These are phyloP conservation scores for Penicillium crystallinum DNA, from an alignment of 495 filamentous ascomycete species.

Conservation along the genomic window DNA sequence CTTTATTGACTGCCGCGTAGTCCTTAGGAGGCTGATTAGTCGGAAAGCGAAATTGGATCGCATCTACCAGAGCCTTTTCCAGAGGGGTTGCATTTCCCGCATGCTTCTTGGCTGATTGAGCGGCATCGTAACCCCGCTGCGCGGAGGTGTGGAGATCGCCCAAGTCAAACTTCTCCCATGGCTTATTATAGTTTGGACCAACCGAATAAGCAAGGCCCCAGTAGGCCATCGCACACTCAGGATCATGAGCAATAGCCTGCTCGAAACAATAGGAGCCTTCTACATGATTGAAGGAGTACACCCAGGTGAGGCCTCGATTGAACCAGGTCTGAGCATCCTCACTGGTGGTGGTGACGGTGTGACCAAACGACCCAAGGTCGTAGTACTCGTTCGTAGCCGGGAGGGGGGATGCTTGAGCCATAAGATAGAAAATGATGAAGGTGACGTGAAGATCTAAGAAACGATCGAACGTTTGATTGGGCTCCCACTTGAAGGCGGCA, in stretches of 20 bases:
- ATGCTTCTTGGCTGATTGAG: constrained; percentile 30
- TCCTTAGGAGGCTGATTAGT: constrained; percentile 26
- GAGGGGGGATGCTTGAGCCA: neutral
- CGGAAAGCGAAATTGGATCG: constrained; percentile 50
- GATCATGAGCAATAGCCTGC: constrained; percentile 48
- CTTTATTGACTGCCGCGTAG: constrained; percentile 41
- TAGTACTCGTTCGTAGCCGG: constrained; percentile 40
- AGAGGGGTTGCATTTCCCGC: constrained; percentile 22
- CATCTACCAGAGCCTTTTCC: constrained; percentile 51
- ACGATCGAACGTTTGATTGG: too few relatives aligned
- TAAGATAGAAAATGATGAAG: too few relatives aligned
- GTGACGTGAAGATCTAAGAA: too few relatives aligned
- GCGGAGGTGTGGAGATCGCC: constrained; percentile 41
- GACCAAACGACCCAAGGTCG: constrained; percentile 49
- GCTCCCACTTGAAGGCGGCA: too few relatives aligned
- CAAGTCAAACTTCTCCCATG: constrained; percentile 56
- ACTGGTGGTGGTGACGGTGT: constrained; percentile 42
- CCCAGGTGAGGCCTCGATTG: constrained; percentile 57
- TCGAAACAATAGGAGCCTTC: constrained; percentile 57
- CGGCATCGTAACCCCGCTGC: constrained; percentile 33
- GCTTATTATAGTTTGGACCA: constrained; percentile 68
- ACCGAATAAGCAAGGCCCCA: constrained; percentile 61
- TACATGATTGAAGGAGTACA: constrained; percentile 60
- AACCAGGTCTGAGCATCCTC: constrained; percentile 54
- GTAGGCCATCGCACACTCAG: constrained; percentile 52